Evolutionary conservation across 345 rosid species (phyloP), one percentile per base, ranked within the genome.

Genomic region (Passiflora organensis): DNA sequence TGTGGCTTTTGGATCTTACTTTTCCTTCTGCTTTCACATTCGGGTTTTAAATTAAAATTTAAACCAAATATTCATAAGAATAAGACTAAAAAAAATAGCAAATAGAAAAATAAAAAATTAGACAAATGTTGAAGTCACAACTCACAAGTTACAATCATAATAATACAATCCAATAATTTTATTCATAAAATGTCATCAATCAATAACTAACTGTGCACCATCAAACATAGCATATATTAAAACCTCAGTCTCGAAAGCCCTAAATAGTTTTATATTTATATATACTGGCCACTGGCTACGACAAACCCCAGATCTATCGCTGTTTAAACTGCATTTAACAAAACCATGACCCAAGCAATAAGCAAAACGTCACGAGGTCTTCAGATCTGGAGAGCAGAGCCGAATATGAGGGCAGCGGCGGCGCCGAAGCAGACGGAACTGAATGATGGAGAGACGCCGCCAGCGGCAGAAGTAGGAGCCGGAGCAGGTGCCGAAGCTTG

Each of bases 391-490:
- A 71, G 72, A 11, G 68, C 69, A 12, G 79, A 73, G 6, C 87
- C 80, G 53, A 81, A 74, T 32, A 78, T 43, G 10, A 80, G 63
- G 63, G 82, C 73, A 0, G n/a, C n/a, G n/a, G 65, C 63, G 10
- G 73, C 76, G 1, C 80, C 84, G 1, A 67, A 59, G 24, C 63
- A 70, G 23, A 73, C 82, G 0, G 73, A 56, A 9, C 59, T 72
- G 34, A 81, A 5, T 0, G 87, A 69, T 1, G 87, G 70, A 0
- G 75, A 55, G 65, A 80, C 46, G 20, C 68, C 17, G 51, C 66
- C 69, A 17, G 88, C 78, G 19, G 77, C 82, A 11, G 91, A 73
- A 21, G 75, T 61, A 0, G 88, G 86, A 0, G 95, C 86, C 2
- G 91, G 88, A 10, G 91, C 60, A 13, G 56, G 15, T n/a, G n/a